Percentiles rank a stretch among this genome's conserved stretches.
Evolutionary conservation across 176 grass and related monocot genomes (phyloP).

Genomic region (Eragrostis curvula): DNA sequence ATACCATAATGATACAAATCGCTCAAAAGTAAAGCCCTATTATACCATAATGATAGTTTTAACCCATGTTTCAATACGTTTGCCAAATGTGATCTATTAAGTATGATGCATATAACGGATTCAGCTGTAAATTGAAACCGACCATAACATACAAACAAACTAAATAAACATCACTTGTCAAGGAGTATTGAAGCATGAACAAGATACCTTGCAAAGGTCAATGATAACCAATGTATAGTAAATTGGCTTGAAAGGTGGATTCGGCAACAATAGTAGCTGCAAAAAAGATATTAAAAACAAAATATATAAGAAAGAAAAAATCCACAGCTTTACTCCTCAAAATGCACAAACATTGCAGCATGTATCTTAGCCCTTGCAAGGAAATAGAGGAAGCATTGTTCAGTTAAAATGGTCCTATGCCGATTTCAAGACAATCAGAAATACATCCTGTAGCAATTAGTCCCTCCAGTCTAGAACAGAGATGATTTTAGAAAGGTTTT

Average conservation of each 20-base stretch:
- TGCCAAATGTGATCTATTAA: not conserved
- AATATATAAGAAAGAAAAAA: slow-evolving; percentile 6
- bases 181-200: slow-evolving; percentile 20
- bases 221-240: slow-evolving; percentile 98
- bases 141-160: slow-evolving; percentile 22
- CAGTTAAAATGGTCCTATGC: not conserved
- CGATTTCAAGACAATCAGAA: slow-evolving; percentile 17
- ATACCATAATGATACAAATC: not conserved
- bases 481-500: not conserved
- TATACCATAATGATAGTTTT: not conserved
- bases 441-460: slow-evolving; percentile 13
- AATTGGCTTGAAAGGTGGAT: slow-evolving; percentile 96
- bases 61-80: not conserved
- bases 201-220: slow-evolving; percentile 95
- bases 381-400: not conserved
- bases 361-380: slow-evolving; percentile 5
- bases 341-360: slow-evolving; percentile 19
- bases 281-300: slow-evolving; percentile 44
- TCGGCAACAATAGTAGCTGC: slow-evolving; percentile 88
- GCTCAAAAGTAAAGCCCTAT: not conserved
- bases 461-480: not conserved
- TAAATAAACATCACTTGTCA: not conserved
- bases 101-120: not conserved
- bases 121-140: not conserved
- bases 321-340: slow-evolving; percentile 14